A percentile compares a stretch with the other conserved stretches of the same genome.
Conservation (phyloP, 495 filamentous ascomycete species). For the Jackrogersella multiformis region DNA sequence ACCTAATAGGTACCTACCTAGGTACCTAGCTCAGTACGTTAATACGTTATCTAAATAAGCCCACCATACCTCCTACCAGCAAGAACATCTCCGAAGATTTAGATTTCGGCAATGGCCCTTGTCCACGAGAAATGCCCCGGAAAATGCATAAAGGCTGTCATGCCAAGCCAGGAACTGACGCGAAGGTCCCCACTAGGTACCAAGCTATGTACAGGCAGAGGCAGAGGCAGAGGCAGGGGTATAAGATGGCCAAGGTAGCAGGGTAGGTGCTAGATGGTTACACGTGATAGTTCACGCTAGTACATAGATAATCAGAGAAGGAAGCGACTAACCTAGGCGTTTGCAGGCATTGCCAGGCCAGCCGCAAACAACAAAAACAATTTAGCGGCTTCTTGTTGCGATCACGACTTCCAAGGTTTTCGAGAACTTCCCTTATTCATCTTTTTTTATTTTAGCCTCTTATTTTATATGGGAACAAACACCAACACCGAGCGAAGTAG, state of each 20-base stretch:
- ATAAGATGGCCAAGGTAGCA: not conserved
- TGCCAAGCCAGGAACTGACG: constrained; percentile 37
- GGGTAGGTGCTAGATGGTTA: not conserved
- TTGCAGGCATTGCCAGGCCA: constrained; percentile 30
- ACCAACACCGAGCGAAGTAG: not conserved
- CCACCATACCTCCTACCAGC: no score
- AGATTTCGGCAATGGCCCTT: constrained; percentile 26
- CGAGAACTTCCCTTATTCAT: not conserved
- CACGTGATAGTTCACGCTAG: constrained; percentile 21
- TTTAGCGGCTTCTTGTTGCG: constrained; percentile 20
- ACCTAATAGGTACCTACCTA: no score
- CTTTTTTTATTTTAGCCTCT: not conserved
- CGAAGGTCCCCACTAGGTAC: constrained; percentile 10
- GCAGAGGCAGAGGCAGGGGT: constrained; percentile 13
- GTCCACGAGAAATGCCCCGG: constrained; percentile 18
- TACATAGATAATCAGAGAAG: not conserved
- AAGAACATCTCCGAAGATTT: constrained; percentile 32
- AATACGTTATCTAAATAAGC: constrained; percentile 32
- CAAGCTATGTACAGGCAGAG: no score
- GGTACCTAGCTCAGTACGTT: no score
- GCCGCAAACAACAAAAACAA: constrained; percentile 43
- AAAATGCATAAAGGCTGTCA: constrained; percentile 35
- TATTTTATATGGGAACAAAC: constrained; percentile 1
- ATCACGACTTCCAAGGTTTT: constrained; percentile 6
- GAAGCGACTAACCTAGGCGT: not conserved